phyloP scores from a whole-genome alignment of 257 asterid genomes.

The Plantago ovata region DNA sequence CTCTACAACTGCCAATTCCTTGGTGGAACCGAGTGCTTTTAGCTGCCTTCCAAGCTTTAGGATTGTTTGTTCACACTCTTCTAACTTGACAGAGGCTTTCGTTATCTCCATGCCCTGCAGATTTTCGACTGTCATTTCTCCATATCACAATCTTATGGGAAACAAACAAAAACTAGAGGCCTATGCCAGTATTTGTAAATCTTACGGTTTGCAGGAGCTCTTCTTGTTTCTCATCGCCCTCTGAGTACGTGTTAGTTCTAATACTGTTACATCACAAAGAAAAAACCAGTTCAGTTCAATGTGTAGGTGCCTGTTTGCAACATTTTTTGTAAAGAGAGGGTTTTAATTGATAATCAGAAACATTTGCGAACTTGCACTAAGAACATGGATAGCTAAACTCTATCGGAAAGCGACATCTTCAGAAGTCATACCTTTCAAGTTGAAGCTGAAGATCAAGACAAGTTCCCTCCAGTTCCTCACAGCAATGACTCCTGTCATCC shows the following conservation, averaged over 20 bases:
- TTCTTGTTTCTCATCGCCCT: conserved; percentile 37
- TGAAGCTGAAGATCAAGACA: conserved; percentile 86
- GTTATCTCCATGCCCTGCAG: conserved; percentile 77
- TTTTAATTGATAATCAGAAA: no score
- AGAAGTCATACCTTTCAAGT: conserved; percentile 60
- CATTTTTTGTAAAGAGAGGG: no score
- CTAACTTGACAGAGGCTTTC: conserved; percentile 69
- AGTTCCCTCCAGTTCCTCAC: conserved; percentile 69
- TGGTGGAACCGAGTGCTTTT: conserved; percentile 47
- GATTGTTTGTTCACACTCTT: conserved; percentile 78
- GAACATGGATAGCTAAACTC: no score
- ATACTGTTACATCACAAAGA: conserved; percentile 29
- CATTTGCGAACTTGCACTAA: no score
- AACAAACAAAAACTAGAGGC: no score
- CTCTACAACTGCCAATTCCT: conserved; percentile 37
- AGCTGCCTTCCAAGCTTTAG: conserved; percentile 70
- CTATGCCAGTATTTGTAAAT: no score
- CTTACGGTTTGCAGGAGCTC: conserved; percentile 62
- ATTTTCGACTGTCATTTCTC: conserved; percentile 16
- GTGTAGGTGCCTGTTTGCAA: neutral
- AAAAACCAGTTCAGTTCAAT: neutral
- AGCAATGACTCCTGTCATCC: conserved; percentile 57
- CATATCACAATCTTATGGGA: neutral
- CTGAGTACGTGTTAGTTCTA: conserved; percentile 27
- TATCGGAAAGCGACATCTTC: no score